Conservation (phyloP, 192 early-diverging fungal genomes). For the Geranomyces michiganensis region DNA sequence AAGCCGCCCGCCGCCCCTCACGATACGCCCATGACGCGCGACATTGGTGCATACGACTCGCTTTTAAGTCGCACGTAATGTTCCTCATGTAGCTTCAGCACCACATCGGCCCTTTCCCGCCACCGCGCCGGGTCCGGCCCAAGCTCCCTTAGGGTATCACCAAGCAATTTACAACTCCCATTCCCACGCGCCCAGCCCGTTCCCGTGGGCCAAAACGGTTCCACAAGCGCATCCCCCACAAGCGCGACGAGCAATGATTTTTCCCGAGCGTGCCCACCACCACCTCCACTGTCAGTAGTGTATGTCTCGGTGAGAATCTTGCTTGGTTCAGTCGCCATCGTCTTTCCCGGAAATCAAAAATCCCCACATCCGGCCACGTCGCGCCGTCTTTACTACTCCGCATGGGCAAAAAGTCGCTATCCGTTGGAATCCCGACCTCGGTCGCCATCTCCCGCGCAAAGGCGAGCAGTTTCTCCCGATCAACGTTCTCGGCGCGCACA, state of each 20-base stretch:
- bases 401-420: constrained; percentile 19
- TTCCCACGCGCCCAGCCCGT: constrained; percentile 33
- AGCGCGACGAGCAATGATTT: constrained; percentile 28
- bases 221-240: constrained; percentile 31
- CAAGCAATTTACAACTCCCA: constrained; percentile 17
- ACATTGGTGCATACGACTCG: constrained; percentile 29
- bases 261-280: not conserved
- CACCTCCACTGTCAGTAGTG: not conserved
- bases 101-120: constrained; percentile 1
- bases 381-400: not conserved
- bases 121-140: constrained; percentile 15
- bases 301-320: not conserved
- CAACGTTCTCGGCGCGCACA: constrained; percentile 24
- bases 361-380: constrained; percentile 21
- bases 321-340: constrained; percentile 16
- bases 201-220: constrained; percentile 33
- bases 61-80: constrained; percentile 19
- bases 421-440: constrained; percentile 1
- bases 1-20: not conserved
- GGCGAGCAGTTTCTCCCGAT: constrained; percentile 14
- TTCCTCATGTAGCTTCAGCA: constrained; percentile 9
- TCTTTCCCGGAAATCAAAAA: constrained; percentile 33
- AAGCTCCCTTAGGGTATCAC: constrained; percentile 2
- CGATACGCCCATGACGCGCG: constrained; percentile 13
- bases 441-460: constrained; percentile 25